Evolutionary conservation across 768 basidiomycete species (phyloP), one percentile per base, ranked within the genome.

Genomic region (Collybia sordida): DNA sequence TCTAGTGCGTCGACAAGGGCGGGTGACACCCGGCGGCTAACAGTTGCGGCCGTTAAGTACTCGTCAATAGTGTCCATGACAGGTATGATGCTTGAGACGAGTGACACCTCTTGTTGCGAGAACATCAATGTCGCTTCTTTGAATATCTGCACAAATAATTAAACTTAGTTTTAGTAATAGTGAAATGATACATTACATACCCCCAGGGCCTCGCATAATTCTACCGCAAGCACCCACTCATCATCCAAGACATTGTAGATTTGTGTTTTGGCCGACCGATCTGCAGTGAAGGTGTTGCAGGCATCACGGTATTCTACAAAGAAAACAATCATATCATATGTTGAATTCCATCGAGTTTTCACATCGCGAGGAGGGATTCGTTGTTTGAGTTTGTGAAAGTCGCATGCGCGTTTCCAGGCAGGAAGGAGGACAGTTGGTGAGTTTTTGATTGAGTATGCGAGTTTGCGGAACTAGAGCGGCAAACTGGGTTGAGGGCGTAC

Each of bases 41-140:
- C 11, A 19, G 45, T 49, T 17, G 38, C 31, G 38, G 61, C 54
- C 6, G 50, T 17, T 34, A 59, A 37, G 35, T 42, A 9, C 25
- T 64, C 4, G 43, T 74, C 56, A n/a, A 71, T 62, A 24, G 59
- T 42, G 41, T 74, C 68, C 70, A 72, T 72, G 1, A 64, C 68
- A 8, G 70, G 71, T 15, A 72, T 72, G 6, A 74, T 66, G 0
- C 46, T 60, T 0, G 65, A 58, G 3, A 72, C 53, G n/a, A n/a
- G n/a, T 40, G 51, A 62, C 0, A 65, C 63, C 1, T 55, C 61
- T 15, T 23, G 45, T 1, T 49, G 17, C 1, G 62, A 72, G 55
- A 72, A 73, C 40, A 53, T 68, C 0, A 61, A 44, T 4, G 60
- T 73, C 0, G 64, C 59, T 22, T 70, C 56, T 46, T 71, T 70